Base-by-base conservation (phyloP, 192 early-diverging fungal genomes). In the Coemansia sp. region DNA sequence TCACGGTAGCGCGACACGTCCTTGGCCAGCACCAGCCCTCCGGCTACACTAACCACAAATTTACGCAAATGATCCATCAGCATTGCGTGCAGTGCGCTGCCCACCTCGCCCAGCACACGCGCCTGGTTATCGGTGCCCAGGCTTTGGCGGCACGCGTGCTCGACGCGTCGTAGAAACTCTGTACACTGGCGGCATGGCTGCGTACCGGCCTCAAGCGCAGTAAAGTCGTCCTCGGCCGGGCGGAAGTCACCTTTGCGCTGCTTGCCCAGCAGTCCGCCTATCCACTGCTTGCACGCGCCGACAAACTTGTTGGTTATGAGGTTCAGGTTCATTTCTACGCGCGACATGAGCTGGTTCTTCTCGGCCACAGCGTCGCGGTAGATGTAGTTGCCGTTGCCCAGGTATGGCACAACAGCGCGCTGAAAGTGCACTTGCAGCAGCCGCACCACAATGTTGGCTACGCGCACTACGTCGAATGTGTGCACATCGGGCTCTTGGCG, bases 1-100 rank as follows among this genome's bases (percentile, higher is more conserved):
- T 98, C 91, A 72, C 93, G 96, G 77, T 99, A 99, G 66, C 87
- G 92, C 5, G 94, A 87, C 54, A 99, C 88, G 69, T 99, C 97
- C 88, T 92, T 94, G 58, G 93, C 84, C 21, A 99, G 72, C 43
- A 96, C 83, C 17, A 99, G 74, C 24, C 93, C 94, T 41, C 97
- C 97, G 7, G 88, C 87, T 10, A 92, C 86, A 66, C 86, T 94
- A 21, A 95, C 92, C 21, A 71, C 69, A 60, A 88, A 98, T 70
- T 92, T 94, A 78, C 93, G 93, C 62, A 94, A 86, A 61, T 99
- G 97, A 38, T 97, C 97, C 69, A 96, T 73, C 59, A 98, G 80
- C 81, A 94, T 78, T 7, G 91, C 81, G 63, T 96, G 87, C 65
- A 99, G 88, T 7, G 83, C 72, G 23, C 78, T 81, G 25, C 97